Evolutionary conservation across 192 early-diverging fungal genomes (phyloP).

Genomic region (Phlyctochytrium planicorne): DNA sequence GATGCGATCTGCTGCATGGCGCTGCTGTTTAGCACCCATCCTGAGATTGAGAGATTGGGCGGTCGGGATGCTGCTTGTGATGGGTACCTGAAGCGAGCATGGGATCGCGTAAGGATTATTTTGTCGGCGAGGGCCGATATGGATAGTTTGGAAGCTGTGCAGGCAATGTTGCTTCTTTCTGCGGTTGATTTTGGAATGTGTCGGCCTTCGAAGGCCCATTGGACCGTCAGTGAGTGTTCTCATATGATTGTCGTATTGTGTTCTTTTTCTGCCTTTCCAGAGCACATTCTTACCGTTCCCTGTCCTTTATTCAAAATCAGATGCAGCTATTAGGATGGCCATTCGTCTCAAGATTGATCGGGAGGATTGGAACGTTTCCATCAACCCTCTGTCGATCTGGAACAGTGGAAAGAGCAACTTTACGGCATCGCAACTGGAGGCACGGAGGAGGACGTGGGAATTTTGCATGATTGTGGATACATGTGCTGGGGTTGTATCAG

Average conservation of each 20-base stretch:
- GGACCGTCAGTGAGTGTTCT: slow-evolving; percentile 16
- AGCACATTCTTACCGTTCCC: neutral
- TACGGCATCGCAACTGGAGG: slow-evolving; percentile 2
- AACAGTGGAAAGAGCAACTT: neutral
- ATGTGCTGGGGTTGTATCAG: slow-evolving; percentile 12
- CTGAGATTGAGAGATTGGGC: neutral
- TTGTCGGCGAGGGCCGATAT: too few relatives aligned
- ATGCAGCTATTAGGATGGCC: slow-evolving; percentile 17
- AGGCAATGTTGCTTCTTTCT: slow-evolving; percentile 7
- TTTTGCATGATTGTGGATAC: slow-evolving; percentile 23
- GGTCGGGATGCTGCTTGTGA: neutral
- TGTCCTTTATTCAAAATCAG: neutral
- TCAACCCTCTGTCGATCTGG: slow-evolving; percentile 22
- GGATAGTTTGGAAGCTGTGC: slow-evolving; percentile 19
- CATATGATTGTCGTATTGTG: neutral
- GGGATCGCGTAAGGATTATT: too few relatives aligned
- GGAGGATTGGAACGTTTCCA: slow-evolving; percentile 18
- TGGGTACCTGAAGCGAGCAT: neutral
- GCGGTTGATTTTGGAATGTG: slow-evolving; percentile 21
- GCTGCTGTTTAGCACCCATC: slow-evolving; percentile 16
- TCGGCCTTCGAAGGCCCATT: slow-evolving; percentile 20
- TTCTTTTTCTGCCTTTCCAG: neutral
- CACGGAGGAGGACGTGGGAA: slow-evolving; percentile 18
- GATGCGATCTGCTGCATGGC: slow-evolving; percentile 13
- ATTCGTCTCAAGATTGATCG: slow-evolving; percentile 20